These are phyloP conservation scores for Malbranchea zuffiana DNA, from an alignment of 2,329 filamentous ascomycete species.

Conservation along the genomic window DNA sequence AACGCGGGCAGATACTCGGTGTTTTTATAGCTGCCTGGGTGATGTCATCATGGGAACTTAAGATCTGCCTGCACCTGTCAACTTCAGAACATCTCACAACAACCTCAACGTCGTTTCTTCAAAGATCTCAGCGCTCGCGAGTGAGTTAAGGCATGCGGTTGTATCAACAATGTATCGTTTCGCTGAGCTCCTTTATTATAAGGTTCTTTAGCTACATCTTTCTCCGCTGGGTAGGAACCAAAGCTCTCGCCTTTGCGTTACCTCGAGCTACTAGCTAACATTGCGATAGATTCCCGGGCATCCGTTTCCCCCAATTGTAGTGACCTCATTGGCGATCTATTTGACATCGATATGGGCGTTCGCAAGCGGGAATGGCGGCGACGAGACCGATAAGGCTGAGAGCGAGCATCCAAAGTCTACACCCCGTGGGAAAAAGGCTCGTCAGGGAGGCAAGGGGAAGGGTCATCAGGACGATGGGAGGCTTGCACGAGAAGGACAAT, in stretches of 20 bases:
- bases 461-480: neutral
- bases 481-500: neutral
- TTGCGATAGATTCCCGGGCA: slow-evolving; percentile 28
- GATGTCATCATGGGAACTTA: neutral
- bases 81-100: too few relatives aligned
- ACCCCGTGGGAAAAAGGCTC: neutral
- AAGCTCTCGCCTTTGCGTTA: neutral
- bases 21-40: neutral
- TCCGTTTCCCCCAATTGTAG: slow-evolving; percentile 27
- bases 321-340: slow-evolving; percentile 38
- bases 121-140: too few relatives aligned
- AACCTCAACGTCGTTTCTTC: too few relatives aligned
- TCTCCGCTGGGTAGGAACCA: slow-evolving; percentile 33
- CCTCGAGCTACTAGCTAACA: slow-evolving; percentile 7
- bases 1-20: too few relatives aligned
- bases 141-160: slow-evolving; percentile 24
- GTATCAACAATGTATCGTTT: slow-evolving; percentile 23
- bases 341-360: slow-evolving; percentile 27
- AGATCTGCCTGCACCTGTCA: too few relatives aligned
- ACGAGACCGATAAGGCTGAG: neutral
- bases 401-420: slow-evolving; percentile 1
- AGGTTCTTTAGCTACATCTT: slow-evolving; percentile 31
- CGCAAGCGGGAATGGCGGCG: slow-evolving; percentile 7
- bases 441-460: neutral
- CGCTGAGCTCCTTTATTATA: slow-evolving; percentile 29